Percentiles rank a stretch among this genome's conserved stretches.
Conservation (phyloP, 2,329 filamentous ascomycete genomes). For the Penicillium sp. region DNA sequence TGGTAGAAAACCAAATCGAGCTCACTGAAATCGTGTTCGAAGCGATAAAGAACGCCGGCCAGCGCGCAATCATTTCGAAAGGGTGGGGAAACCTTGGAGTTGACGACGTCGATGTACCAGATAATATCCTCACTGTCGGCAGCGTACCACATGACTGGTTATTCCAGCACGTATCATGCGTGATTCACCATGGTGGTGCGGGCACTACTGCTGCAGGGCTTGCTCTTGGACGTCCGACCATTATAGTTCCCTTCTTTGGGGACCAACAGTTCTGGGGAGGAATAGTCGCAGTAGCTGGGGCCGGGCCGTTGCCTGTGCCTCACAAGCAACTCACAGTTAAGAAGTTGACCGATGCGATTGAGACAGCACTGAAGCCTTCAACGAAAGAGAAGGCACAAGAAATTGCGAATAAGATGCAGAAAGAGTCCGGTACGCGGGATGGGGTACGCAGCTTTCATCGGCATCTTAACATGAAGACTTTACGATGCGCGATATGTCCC, state of each 20-base stretch:
- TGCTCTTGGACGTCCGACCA: constrained; percentile 72
- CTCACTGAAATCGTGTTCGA: constrained; percentile 72
- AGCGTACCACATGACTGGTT: constrained; percentile 89
- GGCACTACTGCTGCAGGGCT: constrained; percentile 88
- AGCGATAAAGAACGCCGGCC: constrained; percentile 63
- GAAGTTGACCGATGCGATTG: constrained; percentile 64
- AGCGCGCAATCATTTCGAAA: constrained; percentile 79
- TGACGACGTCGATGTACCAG: constrained; percentile 66
- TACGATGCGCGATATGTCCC: constrained; percentile 69
- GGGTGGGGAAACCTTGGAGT: constrained; percentile 84
- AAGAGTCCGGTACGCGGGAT: constrained; percentile 62
- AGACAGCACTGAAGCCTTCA: constrained; percentile 58
- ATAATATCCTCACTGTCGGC: constrained; percentile 77
- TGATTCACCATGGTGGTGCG: constrained; percentile 84
- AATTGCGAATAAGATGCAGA: constrained; percentile 63
- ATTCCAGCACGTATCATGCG: constrained; percentile 74
- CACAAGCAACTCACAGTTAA: constrained; percentile 66
- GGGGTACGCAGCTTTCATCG: constrained; percentile 69
- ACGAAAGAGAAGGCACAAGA: constrained; percentile 57
- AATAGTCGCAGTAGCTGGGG: constrained; percentile 70
- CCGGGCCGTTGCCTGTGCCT: constrained; percentile 68
- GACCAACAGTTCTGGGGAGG: constrained; percentile 82
- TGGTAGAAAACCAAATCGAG: constrained; percentile 70
- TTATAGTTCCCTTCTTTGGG: constrained; percentile 83
- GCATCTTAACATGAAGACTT: constrained; percentile 63